Evolutionary conservation across 257 asterid genomes (phyloP).

Genomic region (Leptodermis oblonga): DNA sequence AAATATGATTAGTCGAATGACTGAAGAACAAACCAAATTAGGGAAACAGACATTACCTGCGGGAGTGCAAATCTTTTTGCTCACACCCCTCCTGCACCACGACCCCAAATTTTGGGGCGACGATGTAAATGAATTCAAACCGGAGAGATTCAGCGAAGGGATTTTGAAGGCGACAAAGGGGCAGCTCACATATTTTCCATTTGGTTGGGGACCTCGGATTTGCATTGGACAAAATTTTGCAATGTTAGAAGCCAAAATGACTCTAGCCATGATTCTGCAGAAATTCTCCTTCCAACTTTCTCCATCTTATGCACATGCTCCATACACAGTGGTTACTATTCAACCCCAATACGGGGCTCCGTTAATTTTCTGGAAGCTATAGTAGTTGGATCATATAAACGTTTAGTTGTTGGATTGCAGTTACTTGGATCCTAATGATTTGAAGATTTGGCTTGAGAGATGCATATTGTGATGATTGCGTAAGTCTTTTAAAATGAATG

Average conservation of each 20-base stretch:
- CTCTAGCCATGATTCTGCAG: conserved; percentile 23
- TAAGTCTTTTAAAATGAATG: no score
- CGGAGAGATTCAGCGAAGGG: conserved; percentile 28
- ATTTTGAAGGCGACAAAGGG: conserved; percentile 25
- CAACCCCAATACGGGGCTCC: no score
- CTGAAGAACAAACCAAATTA: conserved; percentile 17
- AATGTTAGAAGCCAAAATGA: conserved; percentile 27
- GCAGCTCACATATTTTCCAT: conserved; percentile 18
- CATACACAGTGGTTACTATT: no score
- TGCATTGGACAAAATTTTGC: conserved; percentile 31
- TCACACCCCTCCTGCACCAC: conserved; percentile 17
- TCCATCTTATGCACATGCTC: conserved; percentile 28
- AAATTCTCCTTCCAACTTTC: conserved; percentile 25
- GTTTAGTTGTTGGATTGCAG: no score
- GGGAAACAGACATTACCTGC: conserved; percentile 21
- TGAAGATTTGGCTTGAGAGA: no score
- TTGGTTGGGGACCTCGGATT: conserved; percentile 31
- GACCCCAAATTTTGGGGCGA: conserved; percentile 33
- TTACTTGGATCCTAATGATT: no score
- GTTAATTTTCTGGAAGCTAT: background rate
- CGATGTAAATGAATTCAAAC: conserved; percentile 26
- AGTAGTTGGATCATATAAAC: no score
- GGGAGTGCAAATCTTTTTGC: conserved; percentile 19
- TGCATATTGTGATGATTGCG: no score
- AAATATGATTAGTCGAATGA: conserved; percentile 6